These are phyloP conservation scores for Aspergillus sp. DNA, from an alignment of 2,329 filamentous ascomycete species.

Conservation along the genomic window DNA sequence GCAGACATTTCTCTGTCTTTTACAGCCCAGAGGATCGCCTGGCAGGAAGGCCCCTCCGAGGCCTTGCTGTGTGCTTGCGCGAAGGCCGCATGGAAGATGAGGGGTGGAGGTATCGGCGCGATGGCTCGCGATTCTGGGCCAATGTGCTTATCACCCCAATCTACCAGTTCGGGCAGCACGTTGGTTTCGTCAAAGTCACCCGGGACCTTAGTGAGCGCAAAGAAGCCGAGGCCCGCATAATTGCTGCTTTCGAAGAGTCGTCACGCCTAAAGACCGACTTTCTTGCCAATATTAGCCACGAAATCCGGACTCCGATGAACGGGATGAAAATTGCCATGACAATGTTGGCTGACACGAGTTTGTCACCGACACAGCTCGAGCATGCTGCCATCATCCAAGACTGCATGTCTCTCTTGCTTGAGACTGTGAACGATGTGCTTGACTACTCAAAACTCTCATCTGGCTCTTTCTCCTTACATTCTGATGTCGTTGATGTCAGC, in stretches of 20 bases:
- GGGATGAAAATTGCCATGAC: slow-evolving; percentile 62
- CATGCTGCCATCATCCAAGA: slow-evolving; percentile 60
- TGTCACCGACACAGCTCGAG: slow-evolving; percentile 59
- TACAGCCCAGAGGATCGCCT: slow-evolving; percentile 56
- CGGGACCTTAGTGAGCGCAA: slow-evolving; percentile 60
- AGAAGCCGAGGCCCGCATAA: slow-evolving; percentile 55
- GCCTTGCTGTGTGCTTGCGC: slow-evolving; percentile 55
- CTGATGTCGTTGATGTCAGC: slow-evolving; percentile 54
- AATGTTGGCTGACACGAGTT: slow-evolving; percentile 56
- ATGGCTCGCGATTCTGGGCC: slow-evolving; percentile 62
- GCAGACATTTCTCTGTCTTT: slow-evolving; percentile 60
- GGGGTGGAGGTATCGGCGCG: slow-evolving; percentile 61
- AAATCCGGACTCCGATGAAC: slow-evolving; percentile 66
- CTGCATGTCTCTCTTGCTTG: slow-evolving; percentile 60
- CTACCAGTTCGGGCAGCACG: slow-evolving; percentile 53
- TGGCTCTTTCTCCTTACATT: slow-evolving; percentile 59
- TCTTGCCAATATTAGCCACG: slow-evolving; percentile 64
- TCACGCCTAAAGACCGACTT: slow-evolving; percentile 63
- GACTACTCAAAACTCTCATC: slow-evolving; percentile 66
- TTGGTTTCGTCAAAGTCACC: slow-evolving; percentile 62
- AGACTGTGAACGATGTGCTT: slow-evolving; percentile 67
- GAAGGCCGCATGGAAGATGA: slow-evolving; percentile 61
- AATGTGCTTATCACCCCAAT: slow-evolving; percentile 62
- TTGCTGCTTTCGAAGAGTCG: slow-evolving; percentile 62
- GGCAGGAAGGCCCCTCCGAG: slow-evolving; percentile 53